Conservation (phyloP, 192 early-diverging fungal genomes). For the Rhizophagus sp. region DNA sequence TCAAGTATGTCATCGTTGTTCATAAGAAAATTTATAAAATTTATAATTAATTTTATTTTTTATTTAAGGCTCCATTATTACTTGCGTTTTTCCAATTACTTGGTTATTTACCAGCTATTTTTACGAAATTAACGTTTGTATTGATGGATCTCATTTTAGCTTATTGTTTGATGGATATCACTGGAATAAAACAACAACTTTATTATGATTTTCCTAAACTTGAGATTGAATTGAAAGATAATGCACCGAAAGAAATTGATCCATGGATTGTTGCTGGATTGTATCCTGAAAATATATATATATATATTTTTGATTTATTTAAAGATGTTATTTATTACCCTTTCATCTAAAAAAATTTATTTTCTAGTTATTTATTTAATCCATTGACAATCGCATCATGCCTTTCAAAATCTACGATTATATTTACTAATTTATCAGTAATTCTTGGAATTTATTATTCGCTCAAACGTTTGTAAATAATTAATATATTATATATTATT, state of each 20-base stretch:
- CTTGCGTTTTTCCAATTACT: conserved; percentile 72
- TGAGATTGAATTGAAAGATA: conserved; percentile 17
- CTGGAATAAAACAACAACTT: conserved; percentile 24
- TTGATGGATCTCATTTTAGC: conserved; percentile 68
- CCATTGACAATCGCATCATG: conserved; percentile 79
- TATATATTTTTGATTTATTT: conserved; percentile 10
- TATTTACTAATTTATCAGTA: conserved; percentile 77
- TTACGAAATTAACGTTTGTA: conserved; percentile 58
- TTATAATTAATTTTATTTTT: neutral
- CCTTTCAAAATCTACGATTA: conserved; percentile 70
- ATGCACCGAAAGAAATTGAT: conserved; percentile 1
- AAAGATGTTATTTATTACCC: conserved; percentile 16
- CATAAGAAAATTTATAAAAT: neutral
- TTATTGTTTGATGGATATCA: conserved; percentile 58
- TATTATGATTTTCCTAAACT: conserved; percentile 24
- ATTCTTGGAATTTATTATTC: conserved; percentile 74
- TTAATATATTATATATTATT: neutral
- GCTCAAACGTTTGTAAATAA: conserved; percentile 43
- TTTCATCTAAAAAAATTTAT: neutral
- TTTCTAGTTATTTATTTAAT: conserved; percentile 73
- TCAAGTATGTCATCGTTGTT: conserved; percentile 56
- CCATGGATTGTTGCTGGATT: conserved; percentile 27
- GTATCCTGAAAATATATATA: conserved; percentile 29
- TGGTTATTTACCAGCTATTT: conserved; percentile 50
- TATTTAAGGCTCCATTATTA: conserved; percentile 66